Base-by-base conservation (phyloP, 257 asterid species). In the Petunia secreta region DNA sequence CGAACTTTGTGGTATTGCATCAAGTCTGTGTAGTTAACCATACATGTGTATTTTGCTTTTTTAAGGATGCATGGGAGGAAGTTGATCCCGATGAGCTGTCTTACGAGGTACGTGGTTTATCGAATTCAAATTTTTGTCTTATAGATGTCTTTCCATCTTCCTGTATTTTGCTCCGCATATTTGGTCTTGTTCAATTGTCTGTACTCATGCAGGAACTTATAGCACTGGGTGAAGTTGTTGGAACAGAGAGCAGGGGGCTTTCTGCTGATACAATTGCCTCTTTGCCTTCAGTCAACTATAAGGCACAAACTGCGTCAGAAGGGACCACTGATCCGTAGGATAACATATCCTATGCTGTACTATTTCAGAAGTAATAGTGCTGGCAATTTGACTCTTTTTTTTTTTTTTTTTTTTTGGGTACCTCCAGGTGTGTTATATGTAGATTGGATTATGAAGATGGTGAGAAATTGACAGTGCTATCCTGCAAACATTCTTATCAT, bases 201-300 rank as follows among this genome's bases (percentile, higher is more conserved):
- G 78, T 40, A 10, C 37, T 53, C 14, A 13, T 64, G 78, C 86
- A 95, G 98, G 99, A 95, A 89, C 85, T 95, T 86, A 83, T 92
- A 89, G 99, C 98, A 36, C 86, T 95, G 78, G 97, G 98, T 37
- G 99, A 95, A 78, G 94, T 95, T 39, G 95, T 95, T 78, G 99
- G 99, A 87, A 93, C 98, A 66, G 92, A 93, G 88, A 93, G 97
- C 85, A 89, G 98, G 87, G 98, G 99, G 43, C 97, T 95, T 88
- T 86, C 99, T 87, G 91, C 90, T 44, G 95, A 91, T 79, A 86
- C 90, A 50, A 91, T 95, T 83, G 92, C 97, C 80, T 90, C 98
- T 71, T 84, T 95, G 88, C 94, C 97, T 66, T 89, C 97, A 71
- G 73, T 85, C 48, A 90, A 85, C 75, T 95, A 90, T 78, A 90